Evolutionary conservation across 2,329 filamentous ascomycete species (phyloP).

Genomic region (Lachnellula subtilissima): DNA sequence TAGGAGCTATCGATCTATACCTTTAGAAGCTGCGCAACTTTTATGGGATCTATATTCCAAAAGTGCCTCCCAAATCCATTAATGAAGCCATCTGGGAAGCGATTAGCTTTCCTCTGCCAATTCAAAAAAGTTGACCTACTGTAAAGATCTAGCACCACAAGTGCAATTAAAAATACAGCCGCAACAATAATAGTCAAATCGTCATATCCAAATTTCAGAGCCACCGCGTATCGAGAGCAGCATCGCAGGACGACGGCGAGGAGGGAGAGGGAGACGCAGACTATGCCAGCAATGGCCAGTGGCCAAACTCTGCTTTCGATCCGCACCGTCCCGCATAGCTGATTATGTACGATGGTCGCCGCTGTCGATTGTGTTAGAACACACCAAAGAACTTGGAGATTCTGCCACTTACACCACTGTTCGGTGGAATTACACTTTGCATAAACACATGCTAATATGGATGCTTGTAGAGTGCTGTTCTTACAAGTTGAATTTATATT

Average conservation of each 20-base stretch:
- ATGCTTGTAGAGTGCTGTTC: constrained; percentile 12
- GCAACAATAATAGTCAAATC: constrained; percentile 10
- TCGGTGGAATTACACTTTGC: constrained; percentile 6
- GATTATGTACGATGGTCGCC: constrained; percentile 1
- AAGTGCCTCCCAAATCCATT: constrained; percentile 15
- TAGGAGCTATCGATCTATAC: not conserved
- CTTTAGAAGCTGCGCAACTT: constrained; percentile 3
- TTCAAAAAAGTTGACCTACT: constrained; percentile 1
- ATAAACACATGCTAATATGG: constrained; percentile 8
- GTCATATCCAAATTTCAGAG: constrained; percentile 9
- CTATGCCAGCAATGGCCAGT: constrained; percentile 4
- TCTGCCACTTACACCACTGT: constrained; percentile 3
- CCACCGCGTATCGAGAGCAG: constrained; percentile 14
- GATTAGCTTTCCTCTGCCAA: not conserved
- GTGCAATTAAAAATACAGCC: constrained; percentile 3
- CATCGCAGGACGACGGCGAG: constrained; percentile 12
- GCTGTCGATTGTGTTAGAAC: constrained; percentile 4
- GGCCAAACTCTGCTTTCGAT: constrained; percentile 5
- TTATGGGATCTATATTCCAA: constrained; percentile 14
- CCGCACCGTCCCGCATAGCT: constrained; percentile 10
- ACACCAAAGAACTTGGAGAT: too few species aligned
- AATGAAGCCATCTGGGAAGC: not conserved
- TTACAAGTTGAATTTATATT: constrained; percentile 6
- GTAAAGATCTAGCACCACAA: constrained; percentile 7
- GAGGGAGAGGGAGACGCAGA: constrained; percentile 8